phyloP scores from a whole-genome alignment of 83 land plant genomes.

The Isoetes engelmannii region DNA sequence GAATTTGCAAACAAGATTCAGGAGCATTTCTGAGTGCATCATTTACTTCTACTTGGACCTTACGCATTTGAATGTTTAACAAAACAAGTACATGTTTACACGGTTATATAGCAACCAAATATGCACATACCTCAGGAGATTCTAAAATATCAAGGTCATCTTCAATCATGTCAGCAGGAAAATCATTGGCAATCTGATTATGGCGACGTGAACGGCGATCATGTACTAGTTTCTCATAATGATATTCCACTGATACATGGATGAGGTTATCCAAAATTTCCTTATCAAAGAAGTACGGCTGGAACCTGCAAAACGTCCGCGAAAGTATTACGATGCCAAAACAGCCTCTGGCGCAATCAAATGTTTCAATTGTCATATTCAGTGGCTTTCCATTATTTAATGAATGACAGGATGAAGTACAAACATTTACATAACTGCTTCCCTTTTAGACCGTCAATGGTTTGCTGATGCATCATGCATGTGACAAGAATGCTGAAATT shows the following conservation, averaged over 20 bases:
- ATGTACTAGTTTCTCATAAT: constrained; percentile 64
- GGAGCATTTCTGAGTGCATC: too few relatives aligned
- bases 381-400: neutral
- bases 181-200: constrained; percentile 49
- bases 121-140: constrained; percentile 57
- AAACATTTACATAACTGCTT: neutral
- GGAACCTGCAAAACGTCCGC: constrained; percentile 45
- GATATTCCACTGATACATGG: constrained; percentile 75
- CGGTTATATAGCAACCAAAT: neutral
- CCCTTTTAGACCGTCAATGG: too few relatives aligned
- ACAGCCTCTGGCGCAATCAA: neutral
- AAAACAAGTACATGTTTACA: neutral
- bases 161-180: constrained; percentile 53
- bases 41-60: neutral
- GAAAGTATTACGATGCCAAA: neutral
- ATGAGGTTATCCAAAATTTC: constrained; percentile 61
- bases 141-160: constrained; percentile 65
- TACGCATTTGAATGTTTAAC: neutral
- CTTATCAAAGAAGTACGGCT: constrained; percentile 87
- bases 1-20: too few relatives aligned
- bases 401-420: neutral
- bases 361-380: neutral
- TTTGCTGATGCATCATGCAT: too few relatives aligned
- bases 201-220: constrained; percentile 58
- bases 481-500: too few relatives aligned